A percentile compares a stretch with the other conserved stretches of the same genome.
Evolutionary conservation across 2,329 filamentous ascomycete species (phyloP).

Genomic region (Scedosporium dehoogii): DNA sequence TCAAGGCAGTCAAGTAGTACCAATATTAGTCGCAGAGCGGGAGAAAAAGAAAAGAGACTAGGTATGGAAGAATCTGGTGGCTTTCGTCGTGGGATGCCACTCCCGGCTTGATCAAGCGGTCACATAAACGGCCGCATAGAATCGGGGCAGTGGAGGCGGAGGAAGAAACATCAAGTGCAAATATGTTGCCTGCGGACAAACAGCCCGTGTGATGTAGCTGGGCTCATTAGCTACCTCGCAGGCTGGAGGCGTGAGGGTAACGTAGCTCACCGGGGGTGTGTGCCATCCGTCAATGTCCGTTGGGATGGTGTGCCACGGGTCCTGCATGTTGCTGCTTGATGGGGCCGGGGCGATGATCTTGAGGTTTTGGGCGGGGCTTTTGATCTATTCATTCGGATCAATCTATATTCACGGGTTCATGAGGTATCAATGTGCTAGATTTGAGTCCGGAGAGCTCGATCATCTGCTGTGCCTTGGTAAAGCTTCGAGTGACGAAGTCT

Average conservation of each 20-base stretch:
- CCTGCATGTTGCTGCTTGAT: background rate
- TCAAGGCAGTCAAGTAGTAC: too few species aligned
- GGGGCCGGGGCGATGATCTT: background rate
- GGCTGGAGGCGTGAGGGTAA: background rate
- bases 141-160: background rate
- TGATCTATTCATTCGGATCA: too few species aligned
- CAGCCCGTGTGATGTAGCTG: background rate
- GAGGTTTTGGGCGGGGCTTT: background rate
- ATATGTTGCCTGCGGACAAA: background rate
- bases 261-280: background rate
- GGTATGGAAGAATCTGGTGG: background rate
- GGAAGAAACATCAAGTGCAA: background rate
- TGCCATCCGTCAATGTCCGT: background rate
- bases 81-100: background rate
- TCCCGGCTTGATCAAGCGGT: background rate
- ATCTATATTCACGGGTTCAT: too few species aligned
- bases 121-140: constrained; percentile 2
- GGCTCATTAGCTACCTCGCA: too few species aligned
- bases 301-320: background rate
- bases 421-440: too few species aligned
- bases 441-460: too few species aligned
- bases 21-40: too few species aligned
- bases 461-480: too few species aligned
- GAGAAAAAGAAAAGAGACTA: too few species aligned
- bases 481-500: too few species aligned